Base-by-base conservation (phyloP, 345 rosid species). In the Euclidium syriacum region DNA sequence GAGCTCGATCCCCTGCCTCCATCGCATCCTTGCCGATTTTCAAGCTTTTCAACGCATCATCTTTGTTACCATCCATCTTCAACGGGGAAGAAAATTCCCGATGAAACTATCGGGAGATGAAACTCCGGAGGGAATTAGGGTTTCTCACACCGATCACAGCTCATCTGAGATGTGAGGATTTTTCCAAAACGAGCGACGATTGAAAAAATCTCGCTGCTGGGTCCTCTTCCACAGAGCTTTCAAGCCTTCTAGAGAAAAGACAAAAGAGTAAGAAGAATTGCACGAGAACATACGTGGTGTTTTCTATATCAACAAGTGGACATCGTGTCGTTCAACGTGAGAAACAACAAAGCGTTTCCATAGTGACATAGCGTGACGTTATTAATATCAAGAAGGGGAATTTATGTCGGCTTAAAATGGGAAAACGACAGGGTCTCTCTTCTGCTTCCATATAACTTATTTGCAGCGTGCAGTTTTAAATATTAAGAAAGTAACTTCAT, bases 11-110 rank as follows among this genome's bases (percentile, higher is more conserved):
- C n/a, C 96, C 95, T 1, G 95, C 67, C 36, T 77, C 77, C 7
- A 87, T 71, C 7, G 96, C 95, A 10, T 81, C 88, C 58, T 85
- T 89, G n/a, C 88, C 95, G 74, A 94, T 89, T 62, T 72, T 80
- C 52, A 94, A 58, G 79, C 89, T 86, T 68, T 86, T 91, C 64
- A 88, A 78, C 7, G 96, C 98, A 29, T 91, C 96, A 26, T 88
- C 99, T 67, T 89, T 89, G 77, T 94, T 94, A 47, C 99, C 86
- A 41, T 92, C 97, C 99, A 92, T 92, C 49, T 20, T 57, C 61
- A n/a, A 35, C 54, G 47, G 14, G 5, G 8, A 42, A 14, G 1
- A 32, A 14, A 22, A 6, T 54, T 38, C 29, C 51, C 51, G 65
- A 39, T 16, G 35, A 58, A 27, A 22, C 19, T 19, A 68, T 29